Evolutionary conservation across 2,329 filamentous ascomycete species (phyloP), one percentile per base, ranked within the genome.

Genomic region (Ophiosphaerella herpotricha): DNA sequence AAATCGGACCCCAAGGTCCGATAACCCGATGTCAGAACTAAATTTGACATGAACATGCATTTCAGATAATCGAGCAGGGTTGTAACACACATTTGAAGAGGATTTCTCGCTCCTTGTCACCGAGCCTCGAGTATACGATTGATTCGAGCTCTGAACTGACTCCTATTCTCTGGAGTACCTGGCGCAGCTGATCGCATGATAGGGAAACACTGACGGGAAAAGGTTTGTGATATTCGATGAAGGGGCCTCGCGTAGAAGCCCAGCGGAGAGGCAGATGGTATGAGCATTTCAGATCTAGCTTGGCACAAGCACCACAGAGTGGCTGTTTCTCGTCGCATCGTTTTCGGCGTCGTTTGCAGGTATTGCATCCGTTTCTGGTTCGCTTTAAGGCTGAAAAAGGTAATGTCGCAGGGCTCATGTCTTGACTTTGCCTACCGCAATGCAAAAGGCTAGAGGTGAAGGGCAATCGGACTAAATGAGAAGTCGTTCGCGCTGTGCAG

Each of bases 291-390:
- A 50, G 73, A 83, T 46, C 80, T 77, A 59, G 61, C 85, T 58
- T 84, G 82, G 73, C 83, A 81, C 31, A 50, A 7, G 21, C 24
- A 7, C 41, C 41, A 37, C 42, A 50, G 7, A n/a, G 21, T n/a
- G 92, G 92, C 71, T 94, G 92, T 46, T 82, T 82, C 76, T 96
- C 92, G 69, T 96, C 91, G 68, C 92, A 96, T 75, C 96, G 96
- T 83, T 96, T 96, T 80, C 96, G 96, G 52, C 91, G 82, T 68
- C 84, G 84, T 49, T 91, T 82, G 70, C 91, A 96, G 6, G 91
- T 96, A 75, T 94, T 84, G 70, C 91, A 96, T 33, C 91, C 90
- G 7, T 91, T 96, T 76, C 96, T 96, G 12, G 91, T 96, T 51
- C 91, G 82, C 73, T 96, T 95, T 35, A 14, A 33, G 31, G 29